Conservation (phyloP, 2,329 filamentous ascomycete species). For the Westerdykella aurantiaca region DNA sequence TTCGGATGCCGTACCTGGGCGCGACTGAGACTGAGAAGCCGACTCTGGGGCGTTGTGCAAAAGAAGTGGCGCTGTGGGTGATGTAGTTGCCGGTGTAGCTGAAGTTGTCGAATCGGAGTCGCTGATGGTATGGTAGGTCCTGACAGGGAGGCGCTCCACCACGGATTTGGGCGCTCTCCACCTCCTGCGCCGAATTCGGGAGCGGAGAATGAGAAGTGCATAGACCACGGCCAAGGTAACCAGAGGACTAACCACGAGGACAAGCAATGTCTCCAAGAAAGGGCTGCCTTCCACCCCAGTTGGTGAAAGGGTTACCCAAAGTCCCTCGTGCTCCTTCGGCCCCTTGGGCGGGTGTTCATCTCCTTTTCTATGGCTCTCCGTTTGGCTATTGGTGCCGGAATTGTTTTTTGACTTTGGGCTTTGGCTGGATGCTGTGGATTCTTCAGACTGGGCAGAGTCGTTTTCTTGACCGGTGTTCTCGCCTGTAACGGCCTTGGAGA, state of each 20-base stretch:
- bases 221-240: slow-evolving; percentile 93
- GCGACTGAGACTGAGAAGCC: slow-evolving; percentile 8
- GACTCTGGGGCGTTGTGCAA: slow-evolving; percentile 39
- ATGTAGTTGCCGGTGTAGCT: slow-evolving; percentile 59
- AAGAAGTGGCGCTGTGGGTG: slow-evolving; percentile 74
- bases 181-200: slow-evolving; percentile 77
- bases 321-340: slow-evolving; percentile 59
- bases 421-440: background rate
- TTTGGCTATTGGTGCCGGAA: background rate
- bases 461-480: slow-evolving; percentile 14
- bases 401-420: background rate
- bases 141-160: slow-evolving; percentile 87
- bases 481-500: slow-evolving; percentile 42
- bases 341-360: slow-evolving; percentile 15
- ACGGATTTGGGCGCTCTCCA: slow-evolving; percentile 98
- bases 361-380: slow-evolving; percentile 6
- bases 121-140: slow-evolving; percentile 85
- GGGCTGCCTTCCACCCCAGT: slow-evolving; percentile 82
- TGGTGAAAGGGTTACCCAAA: slow-evolving; percentile 95
- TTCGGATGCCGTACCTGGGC: slow-evolving; percentile 53
- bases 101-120: slow-evolving; percentile 52
- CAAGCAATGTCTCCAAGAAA: slow-evolving; percentile 93
- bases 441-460: slow-evolving; percentile 3
- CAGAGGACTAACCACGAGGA: slow-evolving; percentile 89
- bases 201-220: slow-evolving; percentile 76